These are phyloP conservation scores for Kwoniella sp. DNA, from an alignment of 768 basidiomycete genomes.

Conservation along the genomic window DNA sequence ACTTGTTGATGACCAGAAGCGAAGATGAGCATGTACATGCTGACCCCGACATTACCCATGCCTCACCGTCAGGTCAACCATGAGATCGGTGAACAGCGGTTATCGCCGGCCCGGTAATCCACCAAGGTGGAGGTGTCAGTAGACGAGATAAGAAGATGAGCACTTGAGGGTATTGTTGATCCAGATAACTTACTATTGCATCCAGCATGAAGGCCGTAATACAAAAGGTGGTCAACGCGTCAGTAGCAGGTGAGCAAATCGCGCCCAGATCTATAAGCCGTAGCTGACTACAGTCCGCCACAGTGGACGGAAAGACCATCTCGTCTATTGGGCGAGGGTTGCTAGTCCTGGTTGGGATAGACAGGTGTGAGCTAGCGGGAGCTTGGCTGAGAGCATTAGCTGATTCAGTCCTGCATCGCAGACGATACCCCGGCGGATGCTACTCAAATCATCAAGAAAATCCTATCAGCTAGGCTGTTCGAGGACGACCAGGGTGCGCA, in stretches of 20 bases:
- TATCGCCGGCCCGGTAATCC: too few relatives aligned
- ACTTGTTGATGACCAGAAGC: too few relatives aligned
- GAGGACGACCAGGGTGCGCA: slow-evolving; percentile 53
- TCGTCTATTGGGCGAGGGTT: slow-evolving; percentile 79
- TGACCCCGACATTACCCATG: too few relatives aligned
- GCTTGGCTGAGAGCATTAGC: too few relatives aligned
- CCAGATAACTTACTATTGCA: too few relatives aligned
- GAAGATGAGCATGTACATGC: too few relatives aligned
- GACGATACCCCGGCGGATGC: slow-evolving; percentile 78
- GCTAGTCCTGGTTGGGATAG: slow-evolving; percentile 87
- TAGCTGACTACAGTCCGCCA: background rate
- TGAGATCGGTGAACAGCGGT: too few relatives aligned
- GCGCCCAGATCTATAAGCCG: background rate
- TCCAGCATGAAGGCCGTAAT: slow-evolving; percentile 77
- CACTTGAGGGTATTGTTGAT: too few relatives aligned
- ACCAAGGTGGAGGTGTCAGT: too few relatives aligned
- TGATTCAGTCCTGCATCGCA: too few relatives aligned
- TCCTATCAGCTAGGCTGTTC: slow-evolving; percentile 72
- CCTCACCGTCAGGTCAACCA: too few relatives aligned
- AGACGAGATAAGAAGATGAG: too few relatives aligned
- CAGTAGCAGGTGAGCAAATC: slow-evolving; percentile 64
- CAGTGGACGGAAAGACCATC: slow-evolving; percentile 74
- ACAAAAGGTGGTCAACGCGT: slow-evolving; percentile 76
- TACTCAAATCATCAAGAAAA: slow-evolving; percentile 70
- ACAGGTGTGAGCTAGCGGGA: slow-evolving; percentile 57